These are phyloP conservation scores for Neonectria ditissima DNA, from an alignment of 2,329 filamentous ascomycete genomes.

Conservation along the genomic window DNA sequence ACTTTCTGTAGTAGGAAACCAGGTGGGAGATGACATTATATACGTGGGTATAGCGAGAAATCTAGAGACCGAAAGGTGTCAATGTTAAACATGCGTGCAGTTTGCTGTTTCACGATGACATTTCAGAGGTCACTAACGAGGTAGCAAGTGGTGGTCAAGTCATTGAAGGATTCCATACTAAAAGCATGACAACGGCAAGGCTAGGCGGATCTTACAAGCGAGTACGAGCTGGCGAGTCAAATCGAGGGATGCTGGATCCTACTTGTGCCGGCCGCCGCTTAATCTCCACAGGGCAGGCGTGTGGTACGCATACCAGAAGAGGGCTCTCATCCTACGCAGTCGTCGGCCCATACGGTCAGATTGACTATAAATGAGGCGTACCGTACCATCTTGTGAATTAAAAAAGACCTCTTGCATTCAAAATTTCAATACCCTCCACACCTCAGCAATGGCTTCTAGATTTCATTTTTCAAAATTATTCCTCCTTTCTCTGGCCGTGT, in stretches of 20 bases:
- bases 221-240: neutral
- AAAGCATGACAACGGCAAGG: neutral
- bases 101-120: too few relatives aligned
- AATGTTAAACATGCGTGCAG: too few relatives aligned
- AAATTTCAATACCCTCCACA: neutral
- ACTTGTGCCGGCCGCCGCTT: neutral
- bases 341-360: neutral
- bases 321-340: too few relatives aligned
- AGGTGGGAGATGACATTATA: too few relatives aligned
- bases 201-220: neutral
- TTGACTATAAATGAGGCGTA: neutral
- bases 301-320: too few relatives aligned
- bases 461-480: neutral
- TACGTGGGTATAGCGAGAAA: too few relatives aligned
- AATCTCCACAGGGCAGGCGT: too few relatives aligned
- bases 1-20: neutral
- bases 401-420: neutral
- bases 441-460: neutral
- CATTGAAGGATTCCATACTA: neutral
- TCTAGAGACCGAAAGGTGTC: too few relatives aligned
- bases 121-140: neutral
- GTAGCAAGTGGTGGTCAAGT: neutral
- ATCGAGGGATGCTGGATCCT: too few relatives aligned
- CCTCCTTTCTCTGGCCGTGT: neutral
- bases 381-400: neutral